A percentile compares a stretch with the other conserved stretches of the same genome.
These are phyloP conservation scores for Chlorella sp. DNA, from an alignment of 139 green algal species.

Conservation along the genomic window DNA sequence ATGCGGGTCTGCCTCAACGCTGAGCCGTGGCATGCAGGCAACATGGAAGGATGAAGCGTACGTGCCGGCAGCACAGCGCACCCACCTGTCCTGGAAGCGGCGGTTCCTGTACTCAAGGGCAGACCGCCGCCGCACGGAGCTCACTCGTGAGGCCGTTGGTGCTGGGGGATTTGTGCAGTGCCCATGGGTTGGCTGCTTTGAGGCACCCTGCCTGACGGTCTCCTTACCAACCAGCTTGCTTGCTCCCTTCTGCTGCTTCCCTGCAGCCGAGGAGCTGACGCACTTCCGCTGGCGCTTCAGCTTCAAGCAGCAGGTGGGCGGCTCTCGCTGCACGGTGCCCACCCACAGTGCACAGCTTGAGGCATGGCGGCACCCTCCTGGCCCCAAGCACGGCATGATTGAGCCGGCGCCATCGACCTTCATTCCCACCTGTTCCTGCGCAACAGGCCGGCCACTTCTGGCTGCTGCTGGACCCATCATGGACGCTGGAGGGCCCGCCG, in stretches of 20 bases:
- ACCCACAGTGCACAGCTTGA: too few species aligned
- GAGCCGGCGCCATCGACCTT: too few species aligned
- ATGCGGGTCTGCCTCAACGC: too few species aligned
- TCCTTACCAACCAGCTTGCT: neutral
- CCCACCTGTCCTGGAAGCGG: neutral
- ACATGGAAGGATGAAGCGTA: neutral
- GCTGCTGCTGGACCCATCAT: neutral
- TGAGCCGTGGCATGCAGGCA: too few species aligned
- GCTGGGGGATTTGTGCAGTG: neutral
- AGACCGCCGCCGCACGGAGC: neutral
- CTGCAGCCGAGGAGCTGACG: conserved; percentile 17
- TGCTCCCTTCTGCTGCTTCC: neutral
- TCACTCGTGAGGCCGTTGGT: neutral
- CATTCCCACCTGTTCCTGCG: too few species aligned
- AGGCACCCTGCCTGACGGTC: neutral
- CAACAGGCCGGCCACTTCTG: neutral
- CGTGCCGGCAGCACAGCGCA: neutral
- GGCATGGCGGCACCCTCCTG: too few species aligned
- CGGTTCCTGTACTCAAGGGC: neutral
- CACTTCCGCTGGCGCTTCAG: conserved; percentile 6
- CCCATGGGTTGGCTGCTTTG: neutral
- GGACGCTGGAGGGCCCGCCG: neutral
- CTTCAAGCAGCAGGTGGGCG: conserved; percentile 5
- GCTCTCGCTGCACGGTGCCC: too few species aligned
- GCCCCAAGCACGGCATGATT: too few species aligned